Evolutionary conservation across 495 filamentous ascomycete genomes (phyloP), one percentile per base, ranked within the genome.

Genomic region (Durotheca rogersii): DNA sequence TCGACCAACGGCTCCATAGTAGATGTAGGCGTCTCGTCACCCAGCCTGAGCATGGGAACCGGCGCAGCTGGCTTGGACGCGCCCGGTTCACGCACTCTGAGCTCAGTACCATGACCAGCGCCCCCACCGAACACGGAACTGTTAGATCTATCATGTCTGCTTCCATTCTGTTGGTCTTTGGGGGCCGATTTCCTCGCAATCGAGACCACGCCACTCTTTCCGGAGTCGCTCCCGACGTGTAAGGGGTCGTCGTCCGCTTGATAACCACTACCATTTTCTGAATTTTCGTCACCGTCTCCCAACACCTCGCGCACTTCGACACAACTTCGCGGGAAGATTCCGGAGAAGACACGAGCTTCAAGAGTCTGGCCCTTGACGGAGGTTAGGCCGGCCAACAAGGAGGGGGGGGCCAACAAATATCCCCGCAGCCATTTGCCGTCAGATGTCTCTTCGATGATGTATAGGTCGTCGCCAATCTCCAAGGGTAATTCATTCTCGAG

Each of bases 381-480:
- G 4, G 94, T 97, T 58, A 98, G 76, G 27, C 92, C 94, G 12
- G 93, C 89, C 39, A 97, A 81, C 56, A 98, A 73, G 36, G 89
- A 95, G 4, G 94, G 94, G 6, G 93, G 93, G 61, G 92, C 89
- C 48, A 97, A 85, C 36, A 98, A 79, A 71, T 98, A 98, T 31
- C 93, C 93, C 11, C 93, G 84, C 62, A 88, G 90, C 94, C 94
- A 98, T 61, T 89, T 79, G 53, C 85, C 87, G 69, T 94, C 80
- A 16, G 67, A 69, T 2, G 90, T 91, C 69, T 96, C 89, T 72
- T 98, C 93, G 63, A 98, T 96, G 46, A 98, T 95, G 70, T 98
- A 98, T 41, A 98, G 76, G 69, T 97, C 93, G 77, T 98, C 93
- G 64, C 93, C 93, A 19, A 98, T 84, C 69, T 98, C 90, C 61